These are phyloP conservation scores for Fraxinus xanthoxyloides DNA, from an alignment of 305 asterid species.

Conservation along the genomic window DNA sequence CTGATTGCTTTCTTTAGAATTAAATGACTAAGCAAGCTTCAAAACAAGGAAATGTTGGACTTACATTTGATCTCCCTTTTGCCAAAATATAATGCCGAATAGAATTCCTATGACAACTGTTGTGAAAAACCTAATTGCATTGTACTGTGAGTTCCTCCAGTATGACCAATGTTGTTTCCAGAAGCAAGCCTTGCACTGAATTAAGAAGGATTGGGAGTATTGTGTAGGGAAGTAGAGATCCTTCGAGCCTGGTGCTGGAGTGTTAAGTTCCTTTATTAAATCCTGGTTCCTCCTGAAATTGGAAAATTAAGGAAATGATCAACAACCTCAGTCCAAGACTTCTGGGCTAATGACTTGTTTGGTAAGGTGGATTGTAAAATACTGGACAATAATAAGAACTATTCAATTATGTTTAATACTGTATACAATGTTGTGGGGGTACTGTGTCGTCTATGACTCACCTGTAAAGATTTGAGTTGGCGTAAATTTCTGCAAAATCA, in stretches of 20 bases:
- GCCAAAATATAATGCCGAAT: constrained; percentile 46
- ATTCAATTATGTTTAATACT: background rate
- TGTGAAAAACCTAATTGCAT: constrained; percentile 40
- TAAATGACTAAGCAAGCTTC: background rate
- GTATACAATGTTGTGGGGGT: background rate
- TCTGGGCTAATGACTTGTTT: background rate
- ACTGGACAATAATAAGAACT: background rate
- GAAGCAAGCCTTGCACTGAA: constrained; percentile 47
- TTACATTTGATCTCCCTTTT: constrained; percentile 39
- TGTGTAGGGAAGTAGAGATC: constrained; percentile 41
- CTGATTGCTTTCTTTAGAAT: background rate
- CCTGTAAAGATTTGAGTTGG: constrained; percentile 40
- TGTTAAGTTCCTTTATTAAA: constrained; percentile 37
- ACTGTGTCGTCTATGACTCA: constrained; percentile 4
- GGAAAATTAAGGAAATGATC: background rate
- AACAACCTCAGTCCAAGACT: background rate
- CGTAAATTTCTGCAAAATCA: constrained; percentile 45
- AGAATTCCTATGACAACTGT: constrained; percentile 36
- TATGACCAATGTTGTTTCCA: constrained; percentile 55
- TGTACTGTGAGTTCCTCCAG: constrained; percentile 49
- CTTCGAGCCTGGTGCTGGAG: constrained; percentile 27
- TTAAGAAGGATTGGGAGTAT: constrained; percentile 39
- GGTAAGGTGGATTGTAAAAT: background rate
- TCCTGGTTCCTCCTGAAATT: constrained; percentile 41
- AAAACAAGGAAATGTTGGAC: constrained; percentile 7